Evolutionary conservation across 2,329 filamentous ascomycete genomes (phyloP).

Genomic region (Penicillium sp.): DNA sequence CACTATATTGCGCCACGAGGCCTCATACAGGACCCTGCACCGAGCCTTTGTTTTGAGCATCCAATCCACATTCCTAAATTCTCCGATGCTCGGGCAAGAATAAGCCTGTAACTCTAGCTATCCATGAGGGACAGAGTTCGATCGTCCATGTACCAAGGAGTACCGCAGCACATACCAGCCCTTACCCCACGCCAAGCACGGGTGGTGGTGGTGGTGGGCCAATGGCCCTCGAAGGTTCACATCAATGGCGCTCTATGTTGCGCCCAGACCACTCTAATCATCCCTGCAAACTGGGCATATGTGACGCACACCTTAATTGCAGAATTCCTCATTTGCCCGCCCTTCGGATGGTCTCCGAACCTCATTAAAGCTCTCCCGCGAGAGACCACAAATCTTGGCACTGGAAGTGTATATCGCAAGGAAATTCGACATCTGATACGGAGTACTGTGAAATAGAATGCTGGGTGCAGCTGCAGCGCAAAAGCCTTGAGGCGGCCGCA

Average conservation of each 20-base stretch:
- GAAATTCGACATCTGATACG: neutral
- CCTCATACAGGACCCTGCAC: neutral
- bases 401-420: neutral
- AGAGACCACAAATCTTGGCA: neutral
- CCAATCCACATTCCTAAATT: neutral
- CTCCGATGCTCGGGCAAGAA: neutral
- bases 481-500: neutral
- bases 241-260: neutral
- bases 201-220: neutral
- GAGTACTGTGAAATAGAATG: neutral
- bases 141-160: neutral
- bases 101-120: neutral
- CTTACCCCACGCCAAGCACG: neutral
- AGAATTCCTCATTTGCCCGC: neutral
- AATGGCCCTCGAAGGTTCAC: neutral
- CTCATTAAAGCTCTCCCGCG: neutral
- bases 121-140: neutral
- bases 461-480: neutral
- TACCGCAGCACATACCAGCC: neutral
- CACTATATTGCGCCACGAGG: neutral
- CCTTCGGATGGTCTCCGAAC: neutral
- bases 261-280: neutral
- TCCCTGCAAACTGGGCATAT: neutral
- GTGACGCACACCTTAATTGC: constrained; percentile 1
- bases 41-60: neutral